Base-by-base conservation (phyloP, 2,329 filamentous ascomycete genomes). In the Pseudocercospora musae region DNA sequence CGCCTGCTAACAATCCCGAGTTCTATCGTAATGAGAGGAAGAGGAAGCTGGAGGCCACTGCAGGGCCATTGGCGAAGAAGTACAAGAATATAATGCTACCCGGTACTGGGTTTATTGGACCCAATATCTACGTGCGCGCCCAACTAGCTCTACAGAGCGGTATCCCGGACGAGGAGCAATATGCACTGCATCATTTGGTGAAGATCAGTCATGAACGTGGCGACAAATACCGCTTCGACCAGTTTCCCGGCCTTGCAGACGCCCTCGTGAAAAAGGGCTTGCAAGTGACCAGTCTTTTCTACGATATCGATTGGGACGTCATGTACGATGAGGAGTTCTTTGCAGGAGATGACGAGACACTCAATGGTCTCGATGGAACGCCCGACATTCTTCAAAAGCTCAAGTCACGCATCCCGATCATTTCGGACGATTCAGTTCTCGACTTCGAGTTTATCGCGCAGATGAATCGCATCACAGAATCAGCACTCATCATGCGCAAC, bases 141-240 rank as follows among this genome's bases (percentile, higher is more conserved):
- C 84, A 96, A 40, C 88, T 93, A 69, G 89, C 93, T 4, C 80
- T 99, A 25, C 89, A 90, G 65, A 96, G 92, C 13, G 86, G 87
- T 2, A 86, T 96, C 25, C 84, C 85, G 3, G 84, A 88, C 11
- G 94, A 99, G 74, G 90, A 97, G 71, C 88, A 91, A n/a, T 98
- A 96, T 77, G 94, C 92, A 0, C 81, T 98, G 10, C 92, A 96
- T 70, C 94, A 98, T 71, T 80, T 98, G 3, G 92, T 98, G 63
- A 96, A 96, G 74, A 97, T 98, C 27, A 97, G 93, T 0, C 95
- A 89, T 72, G 93, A 98, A 76, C 86, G 93, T 48, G 94, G 94
- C 50, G 95, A 98, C 74, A 96, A 96, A 76, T 97, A 96, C 78
- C 90, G 91, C 64, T 97, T 98, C 68, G 92, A 96, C 70, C 90